phyloP scores from a whole-genome alignment of 1,284 basidiomycete genomes.

The Boletus sp. region DNA sequence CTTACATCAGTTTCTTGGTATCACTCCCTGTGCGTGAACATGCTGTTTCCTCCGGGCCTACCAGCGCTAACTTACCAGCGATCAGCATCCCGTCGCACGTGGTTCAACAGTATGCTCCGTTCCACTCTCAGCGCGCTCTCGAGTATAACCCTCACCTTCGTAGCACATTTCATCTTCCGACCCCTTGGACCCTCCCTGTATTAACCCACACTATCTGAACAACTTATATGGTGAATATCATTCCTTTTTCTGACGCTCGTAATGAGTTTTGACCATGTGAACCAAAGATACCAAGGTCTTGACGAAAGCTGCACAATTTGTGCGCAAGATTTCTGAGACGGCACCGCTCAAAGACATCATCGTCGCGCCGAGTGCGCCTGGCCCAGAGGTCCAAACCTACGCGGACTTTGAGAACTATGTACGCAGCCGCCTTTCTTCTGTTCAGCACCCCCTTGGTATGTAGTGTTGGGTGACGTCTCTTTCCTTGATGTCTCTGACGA shows the following conservation, averaged over 20 bases:
- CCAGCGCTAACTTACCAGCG: neutral
- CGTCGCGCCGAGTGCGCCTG: conserved; percentile 18
- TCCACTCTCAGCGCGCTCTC: neutral
- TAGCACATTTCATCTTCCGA: conserved; percentile 19
- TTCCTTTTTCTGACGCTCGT: neutral
- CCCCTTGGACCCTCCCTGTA: conserved; percentile 12
- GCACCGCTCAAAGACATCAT: conserved; percentile 19
- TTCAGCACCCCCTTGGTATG: conserved; percentile 19
- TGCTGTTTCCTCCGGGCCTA: neutral
- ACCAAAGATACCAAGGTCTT: conserved; percentile 16
- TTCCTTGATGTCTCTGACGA: neutral
- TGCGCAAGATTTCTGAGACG: conserved; percentile 18
- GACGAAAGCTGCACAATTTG: conserved; percentile 18
- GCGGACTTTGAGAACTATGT: conserved; percentile 18
- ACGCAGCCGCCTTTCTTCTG: neutral
- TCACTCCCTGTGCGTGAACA: conserved; percentile 11
- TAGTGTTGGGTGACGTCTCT: neutral
- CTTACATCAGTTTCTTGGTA: conserved; percentile 16
- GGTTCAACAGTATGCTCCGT: conserved; percentile 18
- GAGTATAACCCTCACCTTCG: neutral
- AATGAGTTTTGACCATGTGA: neutral
- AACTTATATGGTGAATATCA: conserved; percentile 12
- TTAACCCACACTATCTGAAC: conserved; percentile 16
- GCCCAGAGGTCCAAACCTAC: conserved; percentile 21
- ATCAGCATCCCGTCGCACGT: conserved; percentile 20